phyloP scores from a whole-genome alignment of 345 rosid species.

The Eucalyptus coolabah region DNA sequence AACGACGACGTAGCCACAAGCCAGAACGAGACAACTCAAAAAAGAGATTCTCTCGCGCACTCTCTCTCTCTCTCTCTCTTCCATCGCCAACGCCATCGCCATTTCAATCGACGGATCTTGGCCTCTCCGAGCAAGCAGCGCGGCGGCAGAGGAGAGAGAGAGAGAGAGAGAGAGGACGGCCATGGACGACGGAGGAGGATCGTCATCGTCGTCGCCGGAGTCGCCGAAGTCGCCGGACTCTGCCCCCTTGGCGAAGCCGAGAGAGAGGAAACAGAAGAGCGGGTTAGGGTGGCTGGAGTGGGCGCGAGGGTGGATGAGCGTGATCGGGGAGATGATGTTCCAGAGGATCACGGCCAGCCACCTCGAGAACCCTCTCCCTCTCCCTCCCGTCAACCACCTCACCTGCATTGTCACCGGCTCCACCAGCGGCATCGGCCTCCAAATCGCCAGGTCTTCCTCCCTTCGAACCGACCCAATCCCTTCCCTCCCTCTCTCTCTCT shows the following conservation, averaged over 20 bases:
- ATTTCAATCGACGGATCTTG: background rate
- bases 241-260: background rate
- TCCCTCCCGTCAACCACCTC: conserved; percentile 68
- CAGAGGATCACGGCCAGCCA: conserved; percentile 85
- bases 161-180: background rate
- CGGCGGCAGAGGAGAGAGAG: background rate
- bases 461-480: background rate
- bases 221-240: background rate
- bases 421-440: conserved; percentile 95
- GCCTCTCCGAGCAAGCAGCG: background rate
- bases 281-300: conserved; percentile 95
- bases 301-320: conserved; percentile 73
- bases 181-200: background rate
- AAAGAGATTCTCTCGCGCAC: background rate
- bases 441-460: conserved; percentile 51
- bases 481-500: background rate
- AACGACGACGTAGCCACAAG: background rate
- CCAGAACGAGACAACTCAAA: background rate
- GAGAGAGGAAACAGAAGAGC: conserved; percentile 28
- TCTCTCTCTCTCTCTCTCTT: background rate
- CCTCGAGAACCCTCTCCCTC: conserved; percentile 63
- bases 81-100: background rate
- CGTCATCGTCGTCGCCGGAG: background rate
- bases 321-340: conserved; percentile 65
- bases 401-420: conserved; percentile 93